Percentiles rank a stretch among this genome's conserved stretches.
These are phyloP conservation scores for Cyberlindnera maclurae DNA, from an alignment of 805 yeast genomes.

Conservation along the genomic window DNA sequence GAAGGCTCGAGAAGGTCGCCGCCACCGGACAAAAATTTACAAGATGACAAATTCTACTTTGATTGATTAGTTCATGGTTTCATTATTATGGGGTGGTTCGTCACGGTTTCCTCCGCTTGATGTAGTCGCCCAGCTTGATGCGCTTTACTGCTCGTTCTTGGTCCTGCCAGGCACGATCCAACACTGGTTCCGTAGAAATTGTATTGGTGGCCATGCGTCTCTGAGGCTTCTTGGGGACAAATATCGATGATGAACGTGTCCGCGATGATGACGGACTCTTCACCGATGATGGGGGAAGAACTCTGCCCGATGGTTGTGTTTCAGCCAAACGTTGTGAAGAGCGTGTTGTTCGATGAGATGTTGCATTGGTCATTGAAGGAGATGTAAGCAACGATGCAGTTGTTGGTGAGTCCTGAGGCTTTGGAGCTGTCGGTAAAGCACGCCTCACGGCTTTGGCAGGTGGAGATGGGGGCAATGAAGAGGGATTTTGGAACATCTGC, in stretches of 20 bases:
- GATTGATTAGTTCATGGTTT: no score
- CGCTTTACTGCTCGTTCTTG: slow-evolving; percentile 2
- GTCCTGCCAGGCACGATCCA: neutral
- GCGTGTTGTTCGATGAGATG: no score
- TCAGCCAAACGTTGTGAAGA: no score
- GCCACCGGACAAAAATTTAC: neutral
- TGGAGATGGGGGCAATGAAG: neutral
- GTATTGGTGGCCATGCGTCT: slow-evolving; percentile 1
- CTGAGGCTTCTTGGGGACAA: slow-evolving; percentile 1
- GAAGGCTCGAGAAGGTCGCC: no score
- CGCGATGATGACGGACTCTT: neutral
- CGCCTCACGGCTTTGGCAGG: no score
- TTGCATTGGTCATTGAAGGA: no score
- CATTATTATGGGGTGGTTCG: neutral
- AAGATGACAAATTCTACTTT: neutral
- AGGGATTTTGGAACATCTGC: slow-evolving; percentile 18
- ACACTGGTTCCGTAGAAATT: neutral
- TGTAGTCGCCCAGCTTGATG: slow-evolving; percentile 8
- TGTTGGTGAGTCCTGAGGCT: no score
- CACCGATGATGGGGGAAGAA: no score
- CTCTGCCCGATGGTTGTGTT: no score
- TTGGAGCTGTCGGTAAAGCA: no score
- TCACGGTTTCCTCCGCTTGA: slow-evolving; percentile 1
- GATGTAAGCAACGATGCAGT: no score
- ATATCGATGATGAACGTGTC: neutral